Evolutionary conservation across 1,284 basidiomycete species (phyloP), one percentile per base, ranked within the genome.

Genomic region (Porodaedalea pini): DNA sequence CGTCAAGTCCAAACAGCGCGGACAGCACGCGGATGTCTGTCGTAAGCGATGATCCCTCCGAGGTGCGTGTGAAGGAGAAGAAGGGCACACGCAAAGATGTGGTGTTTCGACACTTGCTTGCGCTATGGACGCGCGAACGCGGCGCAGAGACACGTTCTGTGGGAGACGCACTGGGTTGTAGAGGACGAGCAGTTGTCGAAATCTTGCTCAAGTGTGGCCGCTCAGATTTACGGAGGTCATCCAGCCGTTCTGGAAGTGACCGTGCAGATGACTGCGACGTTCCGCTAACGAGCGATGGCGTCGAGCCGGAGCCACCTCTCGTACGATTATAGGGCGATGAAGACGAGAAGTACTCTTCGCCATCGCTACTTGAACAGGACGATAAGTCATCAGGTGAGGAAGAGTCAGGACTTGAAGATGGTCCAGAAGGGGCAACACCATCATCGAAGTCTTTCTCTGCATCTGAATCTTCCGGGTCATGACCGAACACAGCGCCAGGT

Each of bases 31-130:
- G 72, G 4, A 81, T 80, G 50, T 85, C 83, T 1, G 86, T 81
- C 2, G 86, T 87, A 54, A 89, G 71, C 19, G 86, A 87, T 27
- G 85, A 85, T 4, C 85, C 85, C 71, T 89, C 86, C n/a, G 77
- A 69, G 15, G 86, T 87, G 59, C 85, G 77, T n/a, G 86, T 89
- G 67, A 88, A 85, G 61, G 80, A 86, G 69, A 88, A 88, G 71
- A 88, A 88, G 6, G 85, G 81, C n/a, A 84, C 76, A 19, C 69
- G 60, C 17, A 23, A 34, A 15, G 44, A 3, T 10, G 25, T 19
- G 6, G n/a, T 21, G 5, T n/a, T 10, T 64, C 17, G 60, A 59
- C 1, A 54, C 54, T 58, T 51, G 62, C 45, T 37, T 51, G 29
- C 29, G 31, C 51, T 37, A n/a, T 11, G 23, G 10, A 21, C n/a